Conservation (phyloP, 108 stramenopile species). For the Nannochloropsis gaditana region DNA sequence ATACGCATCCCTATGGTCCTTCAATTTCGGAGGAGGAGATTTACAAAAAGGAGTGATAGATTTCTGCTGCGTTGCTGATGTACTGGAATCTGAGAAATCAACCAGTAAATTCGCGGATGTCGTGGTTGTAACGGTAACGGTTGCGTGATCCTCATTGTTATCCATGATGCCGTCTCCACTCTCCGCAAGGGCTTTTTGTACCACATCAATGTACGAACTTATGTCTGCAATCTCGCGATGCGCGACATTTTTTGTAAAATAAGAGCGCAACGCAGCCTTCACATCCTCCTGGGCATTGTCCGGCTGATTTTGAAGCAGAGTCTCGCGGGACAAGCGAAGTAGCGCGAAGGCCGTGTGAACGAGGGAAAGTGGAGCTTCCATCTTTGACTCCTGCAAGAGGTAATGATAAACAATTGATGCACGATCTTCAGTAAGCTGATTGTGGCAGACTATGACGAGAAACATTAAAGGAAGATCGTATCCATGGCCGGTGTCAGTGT, state of each 20-base stretch:
- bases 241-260: background rate
- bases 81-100: background rate
- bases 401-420: background rate
- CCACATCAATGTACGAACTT: background rate
- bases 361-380: background rate
- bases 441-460: background rate
- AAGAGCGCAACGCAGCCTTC: background rate
- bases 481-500: background rate
- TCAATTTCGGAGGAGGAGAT: background rate
- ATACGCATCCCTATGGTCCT: background rate
- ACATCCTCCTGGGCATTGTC: background rate
- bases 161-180: background rate
- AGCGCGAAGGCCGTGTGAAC: background rate
- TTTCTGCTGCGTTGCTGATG: background rate
- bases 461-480: background rate
- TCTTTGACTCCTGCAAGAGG: background rate
- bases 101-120: background rate
- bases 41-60: background rate
- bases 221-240: background rate
- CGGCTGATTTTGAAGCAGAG: background rate
- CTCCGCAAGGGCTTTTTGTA: background rate
- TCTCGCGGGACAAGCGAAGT: background rate
- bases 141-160: background rate
- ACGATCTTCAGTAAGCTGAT: too few species aligned
- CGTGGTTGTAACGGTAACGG: background rate